Evolutionary conservation across 2,329 filamentous ascomycete species (phyloP).

Genomic region (Cercospora sp.): DNA sequence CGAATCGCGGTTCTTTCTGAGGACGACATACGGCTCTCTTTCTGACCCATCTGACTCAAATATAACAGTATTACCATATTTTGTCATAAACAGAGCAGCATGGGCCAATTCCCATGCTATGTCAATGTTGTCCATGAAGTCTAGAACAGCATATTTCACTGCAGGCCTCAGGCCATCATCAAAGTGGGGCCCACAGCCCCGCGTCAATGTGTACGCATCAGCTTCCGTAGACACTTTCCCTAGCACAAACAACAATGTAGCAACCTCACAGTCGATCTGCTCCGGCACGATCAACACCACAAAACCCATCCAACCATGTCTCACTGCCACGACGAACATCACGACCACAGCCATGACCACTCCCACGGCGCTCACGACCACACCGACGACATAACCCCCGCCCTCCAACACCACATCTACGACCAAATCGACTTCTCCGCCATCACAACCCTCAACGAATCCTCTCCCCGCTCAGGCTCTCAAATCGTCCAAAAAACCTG

Average conservation of each 20-base stretch:
- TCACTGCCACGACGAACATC: conserved; percentile 51
- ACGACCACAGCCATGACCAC: conserved; percentile 50
- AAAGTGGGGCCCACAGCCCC: not conserved
- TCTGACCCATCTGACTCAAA: too few species aligned
- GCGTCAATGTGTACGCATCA: not conserved
- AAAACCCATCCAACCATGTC: conserved; percentile 36
- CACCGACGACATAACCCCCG: conserved; percentile 86
- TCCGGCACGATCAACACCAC: not conserved
- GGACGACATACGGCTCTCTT: too few species aligned
- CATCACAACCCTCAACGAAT: conserved; percentile 83
- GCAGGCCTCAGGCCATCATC: not conserved
- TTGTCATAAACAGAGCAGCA: too few species aligned
- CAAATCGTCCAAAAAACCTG: conserved; percentile 87
- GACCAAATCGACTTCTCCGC: conserved; percentile 87
- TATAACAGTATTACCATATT: too few species aligned
- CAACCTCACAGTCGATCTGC: not conserved
- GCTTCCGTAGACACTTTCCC: not conserved
- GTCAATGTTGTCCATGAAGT: not conserved
- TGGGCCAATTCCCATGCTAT: not conserved
- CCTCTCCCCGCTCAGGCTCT: conserved; percentile 64
- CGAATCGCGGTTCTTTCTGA: not conserved
- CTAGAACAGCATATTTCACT: not conserved
- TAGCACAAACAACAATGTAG: not conserved
- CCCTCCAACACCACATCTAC: conserved; percentile 87
- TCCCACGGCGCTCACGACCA: conserved; percentile 73